Conservation (phyloP, 164 flowering plant genomes). For the Stephania japonica region DNA sequence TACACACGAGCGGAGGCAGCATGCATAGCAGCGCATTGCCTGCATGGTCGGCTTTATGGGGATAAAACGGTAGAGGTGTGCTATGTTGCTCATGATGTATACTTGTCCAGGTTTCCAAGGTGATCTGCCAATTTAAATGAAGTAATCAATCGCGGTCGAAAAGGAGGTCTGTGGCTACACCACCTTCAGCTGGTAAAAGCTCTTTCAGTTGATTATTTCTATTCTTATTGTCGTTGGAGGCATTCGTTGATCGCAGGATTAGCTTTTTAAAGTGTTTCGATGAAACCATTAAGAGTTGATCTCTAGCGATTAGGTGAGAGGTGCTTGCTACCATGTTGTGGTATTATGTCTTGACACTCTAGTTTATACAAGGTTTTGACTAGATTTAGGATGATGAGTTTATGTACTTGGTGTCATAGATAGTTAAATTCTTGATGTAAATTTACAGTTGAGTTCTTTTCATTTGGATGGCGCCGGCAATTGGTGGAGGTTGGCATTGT, state of each 20-base stretch:
- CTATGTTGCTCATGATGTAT: constrained; percentile 52
- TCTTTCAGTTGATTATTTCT: background rate
- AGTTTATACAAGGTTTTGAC: background rate
- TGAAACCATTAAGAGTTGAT: background rate
- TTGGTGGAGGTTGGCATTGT: too few relatives aligned
- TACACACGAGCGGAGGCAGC: constrained; percentile 67
- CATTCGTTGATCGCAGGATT: background rate
- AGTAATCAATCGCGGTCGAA: background rate
- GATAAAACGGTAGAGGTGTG: constrained; percentile 45
- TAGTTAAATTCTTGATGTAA: background rate
- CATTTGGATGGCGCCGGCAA: background rate
- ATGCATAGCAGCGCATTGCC: constrained; percentile 70
- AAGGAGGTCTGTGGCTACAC: background rate
- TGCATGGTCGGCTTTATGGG: constrained; percentile 72
- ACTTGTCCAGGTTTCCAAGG: constrained; percentile 48
- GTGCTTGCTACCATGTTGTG: constrained; percentile 1
- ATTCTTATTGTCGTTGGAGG: background rate
- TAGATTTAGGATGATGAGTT: background rate
- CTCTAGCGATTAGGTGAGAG: background rate
- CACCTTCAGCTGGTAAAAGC: background rate
- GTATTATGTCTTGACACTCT: background rate
- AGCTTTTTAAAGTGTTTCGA: background rate
- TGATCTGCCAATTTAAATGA: constrained; percentile 19
- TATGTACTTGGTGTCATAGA: background rate
- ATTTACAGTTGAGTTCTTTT: background rate